Base-by-base conservation (phyloP, 2,329 filamentous ascomycete genomes). In the Arthrobotrys pseudoclavata region DNA sequence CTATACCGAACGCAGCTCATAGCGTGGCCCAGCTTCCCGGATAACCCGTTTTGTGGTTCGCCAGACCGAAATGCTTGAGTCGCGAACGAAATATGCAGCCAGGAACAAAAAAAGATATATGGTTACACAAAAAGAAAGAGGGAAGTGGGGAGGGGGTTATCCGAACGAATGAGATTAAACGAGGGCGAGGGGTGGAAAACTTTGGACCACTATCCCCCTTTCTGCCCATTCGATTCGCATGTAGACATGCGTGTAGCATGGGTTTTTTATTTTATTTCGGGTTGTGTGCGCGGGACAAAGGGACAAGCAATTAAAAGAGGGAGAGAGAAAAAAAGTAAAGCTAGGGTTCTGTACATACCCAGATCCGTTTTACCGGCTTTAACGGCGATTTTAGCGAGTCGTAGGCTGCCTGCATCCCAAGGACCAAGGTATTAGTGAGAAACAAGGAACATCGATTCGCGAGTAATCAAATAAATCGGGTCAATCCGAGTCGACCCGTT, bases 331-430 rank as follows among this genome's bases (percentile, higher is more conserved):
- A 60, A 64, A 71, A 57, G 20, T 40, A 76, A 50, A 48, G 20
- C 18, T 4, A 50, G 10, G 63, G 81, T 66, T 79, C 70, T 69
- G 64, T 55, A 82, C 84, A 82, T 85, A 87, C 88, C 87, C 50
- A 96, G 85, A 80, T 91, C 93, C 47, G 85, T 85, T 80, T 86
- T 88, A 20, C 87, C 87, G 4, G 90, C 86, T 82, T 90, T 92
- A 70, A 96, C 84, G 10, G 90, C 90, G 80, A 92, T 84, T 81
- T 88, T 90, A 82, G 93, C 85, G 20, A 93, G 83, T 69, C 91
- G 31, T 89, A 82, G 15, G 86, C 81, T 76, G 87, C 85, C 45
- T 81, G 83, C 52, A 81, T 80, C 53, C 81, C 80, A 50, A 82
- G 76, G 77, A 79, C 76, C 70, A 83, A 81, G 20, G 80, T 87